A percentile compares a stretch with the other conserved stretches of the same genome.
Evolutionary conservation across 768 basidiomycete species (phyloP).

Genomic region (Mycena chlorophos): DNA sequence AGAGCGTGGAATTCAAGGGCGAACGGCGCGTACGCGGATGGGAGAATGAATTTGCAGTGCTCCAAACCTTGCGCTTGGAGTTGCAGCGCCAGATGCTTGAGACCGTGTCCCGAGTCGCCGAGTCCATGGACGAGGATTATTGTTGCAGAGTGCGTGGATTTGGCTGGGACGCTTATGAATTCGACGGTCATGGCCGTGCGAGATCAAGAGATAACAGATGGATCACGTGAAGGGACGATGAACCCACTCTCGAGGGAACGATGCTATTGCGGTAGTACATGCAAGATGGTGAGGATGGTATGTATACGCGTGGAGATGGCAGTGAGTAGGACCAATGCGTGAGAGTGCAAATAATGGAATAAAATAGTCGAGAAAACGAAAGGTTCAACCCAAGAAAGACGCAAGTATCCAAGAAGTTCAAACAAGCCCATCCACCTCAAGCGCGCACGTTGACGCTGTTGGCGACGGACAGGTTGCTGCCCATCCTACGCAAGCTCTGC

Average conservation of each 20-base stretch:
- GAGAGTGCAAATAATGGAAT: too few species aligned
- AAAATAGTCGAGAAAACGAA: too few species aligned
- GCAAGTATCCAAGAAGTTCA: too few species aligned
- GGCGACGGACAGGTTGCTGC: background rate
- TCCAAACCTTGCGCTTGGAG: slow-evolving; percentile 4
- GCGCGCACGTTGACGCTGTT: background rate
- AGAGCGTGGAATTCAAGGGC: background rate
- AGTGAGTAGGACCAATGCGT: background rate
- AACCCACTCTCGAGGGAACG: too few species aligned
- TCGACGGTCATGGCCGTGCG: background rate
- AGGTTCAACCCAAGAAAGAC: too few species aligned
- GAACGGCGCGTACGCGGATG: slow-evolving; percentile 9
- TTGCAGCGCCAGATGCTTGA: slow-evolving; percentile 7
- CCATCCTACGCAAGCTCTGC: background rate
- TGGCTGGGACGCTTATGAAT: slow-evolving; percentile 9
- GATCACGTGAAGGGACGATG: background rate
- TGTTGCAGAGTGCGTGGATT: slow-evolving; percentile 9
- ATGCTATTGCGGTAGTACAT: too few species aligned
- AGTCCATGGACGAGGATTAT: slow-evolving; percentile 20
- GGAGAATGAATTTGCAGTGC: slow-evolving; percentile 9
- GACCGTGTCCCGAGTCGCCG: slow-evolving; percentile 10
- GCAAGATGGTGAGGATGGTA: background rate
- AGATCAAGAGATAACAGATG: background rate
- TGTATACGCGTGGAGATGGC: background rate
- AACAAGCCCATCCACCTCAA: background rate